phyloP scores from a whole-genome alignment of 495 filamentous ascomycete species.

The Penicillium odoratum region DNA sequence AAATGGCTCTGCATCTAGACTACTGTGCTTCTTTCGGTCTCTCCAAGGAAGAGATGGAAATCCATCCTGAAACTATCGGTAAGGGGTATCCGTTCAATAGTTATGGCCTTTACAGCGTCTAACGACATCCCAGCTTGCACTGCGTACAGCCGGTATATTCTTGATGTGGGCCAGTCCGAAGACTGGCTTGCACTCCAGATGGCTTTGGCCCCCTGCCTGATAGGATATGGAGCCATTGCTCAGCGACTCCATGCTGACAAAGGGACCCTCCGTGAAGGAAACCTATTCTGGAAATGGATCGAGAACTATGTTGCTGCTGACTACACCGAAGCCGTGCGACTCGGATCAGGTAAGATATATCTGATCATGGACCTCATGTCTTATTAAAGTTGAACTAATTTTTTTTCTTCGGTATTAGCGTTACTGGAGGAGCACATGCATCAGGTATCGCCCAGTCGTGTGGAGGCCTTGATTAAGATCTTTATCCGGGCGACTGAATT shows the following conservation, averaged over 20 bases:
- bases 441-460: conserved; percentile 65
- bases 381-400: conserved; percentile 10
- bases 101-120: conserved; percentile 14
- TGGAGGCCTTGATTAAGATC: conserved; percentile 79
- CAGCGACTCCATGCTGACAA: conserved; percentile 59
- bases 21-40: conserved; percentile 83
- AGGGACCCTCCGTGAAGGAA: conserved; percentile 59
- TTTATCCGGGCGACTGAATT: conserved; percentile 89
- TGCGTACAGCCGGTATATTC: conserved; percentile 67
- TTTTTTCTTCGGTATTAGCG: conserved; percentile 43
- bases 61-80: conserved; percentile 72
- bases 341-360: conserved; percentile 59
- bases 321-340: conserved; percentile 66
- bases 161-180: conserved; percentile 84
- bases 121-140: conserved; percentile 45
- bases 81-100: conserved; percentile 18
- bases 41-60: conserved; percentile 70
- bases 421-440: conserved; percentile 70
- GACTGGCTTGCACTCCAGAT: conserved; percentile 84
- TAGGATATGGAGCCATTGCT: conserved; percentile 83
- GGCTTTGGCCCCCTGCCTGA: conserved; percentile 78
- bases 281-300: conserved; percentile 89
- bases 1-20: conserved; percentile 75
- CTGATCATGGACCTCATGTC: conserved; percentile 7
- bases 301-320: conserved; percentile 80